Evolutionary conservation across 352 stramenopile genomes (phyloP), one percentile per base, ranked within the genome.

Genomic region (Phytophthora vignae): DNA sequence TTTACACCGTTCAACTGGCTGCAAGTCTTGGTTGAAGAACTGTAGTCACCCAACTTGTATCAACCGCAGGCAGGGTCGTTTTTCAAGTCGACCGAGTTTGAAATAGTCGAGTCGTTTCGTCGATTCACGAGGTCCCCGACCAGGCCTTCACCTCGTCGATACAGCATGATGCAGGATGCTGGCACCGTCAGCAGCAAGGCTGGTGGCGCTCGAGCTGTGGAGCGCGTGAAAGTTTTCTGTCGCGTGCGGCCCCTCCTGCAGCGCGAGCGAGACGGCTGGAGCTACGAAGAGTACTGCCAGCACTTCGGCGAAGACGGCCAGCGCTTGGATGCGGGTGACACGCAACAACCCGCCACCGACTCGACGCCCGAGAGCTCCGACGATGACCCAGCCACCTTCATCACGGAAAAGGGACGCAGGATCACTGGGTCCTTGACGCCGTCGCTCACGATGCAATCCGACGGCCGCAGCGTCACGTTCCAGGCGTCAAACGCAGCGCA

Each of bases 221-320:
- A 94, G 69, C 76, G 87, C 31, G 87, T 94, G n/a, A 86, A 82
- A 22, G 84, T 91, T 27, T 94, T 87, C 61, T 92, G 85, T 50
- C 85, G 87, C 8, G 33, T 91, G 42, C 77, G 83, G 5, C 85
- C 87, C 64, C 67, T 92, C 22, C 71, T 94, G 25, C 75, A 84
- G 57, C 80, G 81, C 12, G 85, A 92, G 67, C 82, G 75, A 4
- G 81, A 90, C 6, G 84, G 84, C 31, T 89, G 76, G 77, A 90
- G 82, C 69, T 89, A 81, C 58, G 82, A 90, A 7, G 82, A 91
- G 21, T 90, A 80, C 64, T 60, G 54, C 14, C 60, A 85, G 54
- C 76, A 81, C 3, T 80, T 78, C 19, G 59, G 64, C 6, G 73
- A 85, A 22, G 57, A 73, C 38, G 55, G 54, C 14, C 59, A 81